Conservation (phyloP, 331 rosid species). For the Saraca asoca region DNA sequence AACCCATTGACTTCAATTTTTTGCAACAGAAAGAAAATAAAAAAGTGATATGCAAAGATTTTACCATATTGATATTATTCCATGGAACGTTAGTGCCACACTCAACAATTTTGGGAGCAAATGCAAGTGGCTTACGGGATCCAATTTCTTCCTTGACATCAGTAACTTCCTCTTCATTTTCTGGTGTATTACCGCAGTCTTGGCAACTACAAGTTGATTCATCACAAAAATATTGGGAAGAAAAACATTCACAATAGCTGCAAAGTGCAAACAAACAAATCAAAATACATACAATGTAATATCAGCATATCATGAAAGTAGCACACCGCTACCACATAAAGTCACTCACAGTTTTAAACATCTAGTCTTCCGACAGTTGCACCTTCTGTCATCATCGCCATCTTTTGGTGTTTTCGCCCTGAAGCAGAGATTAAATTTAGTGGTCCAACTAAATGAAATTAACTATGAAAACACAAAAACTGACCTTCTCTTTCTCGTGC, state of each 20-base stretch:
- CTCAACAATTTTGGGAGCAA: slow-evolving; percentile 62
- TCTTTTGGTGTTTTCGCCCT: slow-evolving; percentile 53
- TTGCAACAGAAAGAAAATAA: not conserved
- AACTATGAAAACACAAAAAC: slow-evolving; percentile 25
- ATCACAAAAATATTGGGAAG: slow-evolving; percentile 54
- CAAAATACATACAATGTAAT: slow-evolving; percentile 2
- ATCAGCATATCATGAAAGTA: slow-evolving; percentile 7
- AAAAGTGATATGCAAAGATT: slow-evolving; percentile 3
- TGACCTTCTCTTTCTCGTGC: slow-evolving; percentile 58
- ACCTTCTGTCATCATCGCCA: slow-evolving; percentile 48
- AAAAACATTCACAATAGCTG: slow-evolving; percentile 85
- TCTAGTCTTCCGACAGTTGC: slow-evolving; percentile 70
- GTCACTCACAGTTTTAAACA: slow-evolving; percentile 81
- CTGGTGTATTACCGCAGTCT: slow-evolving; percentile 60
- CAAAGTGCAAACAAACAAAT: slow-evolving; percentile 20
- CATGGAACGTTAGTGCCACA: slow-evolving; percentile 31
- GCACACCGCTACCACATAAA: slow-evolving; percentile 21
- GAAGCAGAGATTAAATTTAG: slow-evolving; percentile 31
- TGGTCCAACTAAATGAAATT: slow-evolving; percentile 13
- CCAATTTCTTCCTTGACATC: slow-evolving; percentile 47
- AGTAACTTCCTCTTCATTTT: slow-evolving; percentile 44
- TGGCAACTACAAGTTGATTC: slow-evolving; percentile 57
- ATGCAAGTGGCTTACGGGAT: slow-evolving; percentile 67
- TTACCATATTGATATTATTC: slow-evolving; percentile 41
- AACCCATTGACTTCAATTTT: slow-evolving; percentile 27